These are phyloP conservation scores for Colletotrichum truncatum DNA, from an alignment of 2,329 filamentous ascomycete genomes.

Conservation along the genomic window DNA sequence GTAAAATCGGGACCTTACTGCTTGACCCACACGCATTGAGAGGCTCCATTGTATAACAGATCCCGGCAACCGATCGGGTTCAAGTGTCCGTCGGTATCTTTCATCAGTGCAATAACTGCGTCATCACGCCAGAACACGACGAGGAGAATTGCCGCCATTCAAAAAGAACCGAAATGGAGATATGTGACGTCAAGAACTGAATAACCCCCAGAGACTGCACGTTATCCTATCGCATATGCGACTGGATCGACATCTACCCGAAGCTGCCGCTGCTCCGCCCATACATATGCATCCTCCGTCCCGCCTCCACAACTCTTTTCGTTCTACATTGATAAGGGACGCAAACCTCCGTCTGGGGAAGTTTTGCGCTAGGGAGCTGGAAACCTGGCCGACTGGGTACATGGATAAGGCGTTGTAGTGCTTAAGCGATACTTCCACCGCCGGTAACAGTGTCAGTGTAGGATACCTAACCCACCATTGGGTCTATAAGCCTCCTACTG, in stretches of 20 bases:
- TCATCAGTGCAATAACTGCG: too few relatives aligned
- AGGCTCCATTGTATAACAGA: too few relatives aligned
- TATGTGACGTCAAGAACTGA: neutral
- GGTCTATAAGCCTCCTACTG: too few relatives aligned
- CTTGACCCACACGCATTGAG: too few relatives aligned
- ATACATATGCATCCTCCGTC: neutral
- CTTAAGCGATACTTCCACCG: neutral
- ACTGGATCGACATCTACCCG: neutral
- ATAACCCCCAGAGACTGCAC: neutral
- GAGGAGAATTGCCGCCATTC: too few relatives aligned
- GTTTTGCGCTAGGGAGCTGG: neutral
- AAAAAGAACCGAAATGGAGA: neutral
- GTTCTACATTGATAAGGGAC: neutral
- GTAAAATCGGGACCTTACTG: too few relatives aligned
- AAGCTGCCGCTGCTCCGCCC: neutral
- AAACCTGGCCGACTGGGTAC: neutral
- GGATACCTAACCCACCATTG: too few relatives aligned
- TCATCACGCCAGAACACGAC: too few relatives aligned
- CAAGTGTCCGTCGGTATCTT: too few relatives aligned
- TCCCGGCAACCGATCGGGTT: too few relatives aligned
- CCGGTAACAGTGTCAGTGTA: too few relatives aligned
- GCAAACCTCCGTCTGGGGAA: neutral
- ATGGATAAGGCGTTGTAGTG: neutral
- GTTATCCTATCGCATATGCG: neutral
- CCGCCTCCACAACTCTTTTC: neutral